A percentile compares a stretch with the other conserved stretches of the same genome.
These are phyloP conservation scores for Barnettozyma californica DNA, from an alignment of 805 yeast genomes.

Conservation along the genomic window DNA sequence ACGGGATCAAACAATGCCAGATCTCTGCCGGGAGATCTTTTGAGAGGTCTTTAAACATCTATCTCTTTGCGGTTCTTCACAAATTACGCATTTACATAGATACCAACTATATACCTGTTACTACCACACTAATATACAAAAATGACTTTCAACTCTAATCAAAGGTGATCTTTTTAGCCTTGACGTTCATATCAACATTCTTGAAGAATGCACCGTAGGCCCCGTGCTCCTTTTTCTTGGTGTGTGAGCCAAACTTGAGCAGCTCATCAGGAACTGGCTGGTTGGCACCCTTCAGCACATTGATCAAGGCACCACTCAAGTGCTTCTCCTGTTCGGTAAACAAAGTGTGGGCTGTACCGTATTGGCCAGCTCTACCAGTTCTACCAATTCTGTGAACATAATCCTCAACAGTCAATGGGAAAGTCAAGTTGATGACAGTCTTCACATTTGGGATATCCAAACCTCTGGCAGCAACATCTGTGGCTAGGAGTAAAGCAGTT, in stretches of 20 bases:
- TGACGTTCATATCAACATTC: conserved; percentile 80
- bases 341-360: conserved; percentile 91
- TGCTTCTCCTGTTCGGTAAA: conserved; percentile 97
- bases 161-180: conserved; percentile 82
- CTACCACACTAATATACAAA: background rate
- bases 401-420: conserved; percentile 95
- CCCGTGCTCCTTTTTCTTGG: conserved; percentile 94
- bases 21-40: too few species aligned
- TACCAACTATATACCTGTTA: background rate
- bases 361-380: conserved; percentile 95
- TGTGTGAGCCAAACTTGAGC: conserved; percentile 93
- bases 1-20: background rate
- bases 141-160: conserved; percentile 10
- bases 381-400: conserved; percentile 97
- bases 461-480: conserved; percentile 98
- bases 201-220: conserved; percentile 98
- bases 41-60: background rate
- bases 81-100: background rate
- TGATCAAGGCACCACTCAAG: conserved; percentile 88
- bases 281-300: conserved; percentile 87
- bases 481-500: conserved; percentile 76
- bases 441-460: conserved; percentile 96
- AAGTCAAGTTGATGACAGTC: conserved; percentile 89
- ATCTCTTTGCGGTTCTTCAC: background rate
- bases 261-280: conserved; percentile 95